Conservation (phyloP, 2,329 filamentous ascomycete genomes). For the Sarocladium kiliense region DNA sequence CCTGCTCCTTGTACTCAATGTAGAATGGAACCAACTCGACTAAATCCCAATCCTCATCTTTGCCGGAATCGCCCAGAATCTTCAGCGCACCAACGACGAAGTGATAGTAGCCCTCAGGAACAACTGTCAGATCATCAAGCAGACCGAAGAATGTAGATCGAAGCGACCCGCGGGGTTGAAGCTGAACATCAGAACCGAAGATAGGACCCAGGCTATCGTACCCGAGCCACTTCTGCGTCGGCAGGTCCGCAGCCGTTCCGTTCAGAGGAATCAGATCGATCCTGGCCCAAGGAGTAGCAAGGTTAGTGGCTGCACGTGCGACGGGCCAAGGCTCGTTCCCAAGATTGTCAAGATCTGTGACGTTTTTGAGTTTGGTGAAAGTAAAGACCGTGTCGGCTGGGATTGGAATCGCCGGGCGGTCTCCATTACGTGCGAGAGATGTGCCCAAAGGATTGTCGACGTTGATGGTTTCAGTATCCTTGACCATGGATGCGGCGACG, state of each 20-base stretch:
- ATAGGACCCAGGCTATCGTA: constrained; percentile 15
- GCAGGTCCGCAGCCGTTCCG: neutral
- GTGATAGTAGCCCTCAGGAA: constrained; percentile 19
- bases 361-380: constrained; percentile 12
- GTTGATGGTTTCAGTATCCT: constrained; percentile 13
- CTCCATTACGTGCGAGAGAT: constrained; percentile 12
- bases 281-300: neutral
- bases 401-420: constrained; percentile 13
- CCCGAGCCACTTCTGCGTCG: constrained; percentile 13
- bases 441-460: constrained; percentile 11
- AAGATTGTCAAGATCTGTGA: neutral
- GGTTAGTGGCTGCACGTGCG: neutral
- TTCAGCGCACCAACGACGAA: constrained; percentile 18
- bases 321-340: neutral
- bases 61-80: constrained; percentile 19
- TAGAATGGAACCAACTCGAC: constrained; percentile 15
- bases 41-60: constrained; percentile 19
- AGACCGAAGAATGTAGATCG: too few species aligned
- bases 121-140: neutral
- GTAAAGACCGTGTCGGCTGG: constrained; percentile 19
- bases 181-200: too few species aligned
- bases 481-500: constrained; percentile 20
- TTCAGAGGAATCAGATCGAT: constrained; percentile 1
- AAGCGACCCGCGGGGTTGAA: too few species aligned
- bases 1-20: too few species aligned